Percentiles rank a stretch among this genome's conserved stretches.
These are phyloP conservation scores for Fusarium sp. DNA, from an alignment of 2,329 filamentous ascomycete species.

Conservation along the genomic window DNA sequence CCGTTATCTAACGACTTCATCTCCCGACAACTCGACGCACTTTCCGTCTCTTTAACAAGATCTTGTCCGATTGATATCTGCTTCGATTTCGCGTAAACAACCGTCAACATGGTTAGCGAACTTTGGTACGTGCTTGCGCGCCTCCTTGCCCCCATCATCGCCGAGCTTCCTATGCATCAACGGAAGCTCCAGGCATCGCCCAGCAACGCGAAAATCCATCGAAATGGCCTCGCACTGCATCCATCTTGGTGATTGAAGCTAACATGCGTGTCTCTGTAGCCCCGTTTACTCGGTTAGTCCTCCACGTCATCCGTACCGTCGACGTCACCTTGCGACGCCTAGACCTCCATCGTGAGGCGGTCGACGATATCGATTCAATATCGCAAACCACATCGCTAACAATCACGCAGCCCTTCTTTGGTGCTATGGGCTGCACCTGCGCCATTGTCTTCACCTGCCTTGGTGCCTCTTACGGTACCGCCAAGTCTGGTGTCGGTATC, in stretches of 20 bases:
- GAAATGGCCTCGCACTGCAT: constrained; percentile 1
- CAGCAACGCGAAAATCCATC: constrained; percentile 15
- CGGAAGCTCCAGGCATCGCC: constrained; percentile 46
- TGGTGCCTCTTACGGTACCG: constrained; percentile 97
- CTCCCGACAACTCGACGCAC: constrained; percentile 33
- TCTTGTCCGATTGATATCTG: constrained; percentile 27
- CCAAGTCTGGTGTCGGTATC: constrained; percentile 99
- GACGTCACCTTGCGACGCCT: constrained; percentile 45
- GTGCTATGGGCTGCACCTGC: constrained; percentile 96
- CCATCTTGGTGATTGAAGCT: constrained; percentile 52
- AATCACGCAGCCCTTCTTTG: constrained; percentile 81
- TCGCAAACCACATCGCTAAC: constrained; percentile 49
- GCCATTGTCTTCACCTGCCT: constrained; percentile 98
- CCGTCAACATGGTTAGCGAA: constrained; percentile 78
- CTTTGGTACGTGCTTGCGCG: constrained; percentile 75
- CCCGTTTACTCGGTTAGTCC: constrained; percentile 98
- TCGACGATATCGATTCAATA: constrained; percentile 25
- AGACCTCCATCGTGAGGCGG: constrained; percentile 31
- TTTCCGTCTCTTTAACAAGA: constrained; percentile 18
- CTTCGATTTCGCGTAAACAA: constrained; percentile 42
- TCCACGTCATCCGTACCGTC: constrained; percentile 44
- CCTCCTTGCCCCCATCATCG: constrained; percentile 47
- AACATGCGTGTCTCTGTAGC: constrained; percentile 64
- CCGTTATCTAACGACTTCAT: constrained; percentile 44
- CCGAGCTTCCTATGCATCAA: constrained; percentile 46